Percentiles rank a stretch among this genome's conserved stretches.
These are phyloP conservation scores for Cladorrhinum sp. DNA, from an alignment of 2,329 filamentous ascomycete species.

Conservation along the genomic window DNA sequence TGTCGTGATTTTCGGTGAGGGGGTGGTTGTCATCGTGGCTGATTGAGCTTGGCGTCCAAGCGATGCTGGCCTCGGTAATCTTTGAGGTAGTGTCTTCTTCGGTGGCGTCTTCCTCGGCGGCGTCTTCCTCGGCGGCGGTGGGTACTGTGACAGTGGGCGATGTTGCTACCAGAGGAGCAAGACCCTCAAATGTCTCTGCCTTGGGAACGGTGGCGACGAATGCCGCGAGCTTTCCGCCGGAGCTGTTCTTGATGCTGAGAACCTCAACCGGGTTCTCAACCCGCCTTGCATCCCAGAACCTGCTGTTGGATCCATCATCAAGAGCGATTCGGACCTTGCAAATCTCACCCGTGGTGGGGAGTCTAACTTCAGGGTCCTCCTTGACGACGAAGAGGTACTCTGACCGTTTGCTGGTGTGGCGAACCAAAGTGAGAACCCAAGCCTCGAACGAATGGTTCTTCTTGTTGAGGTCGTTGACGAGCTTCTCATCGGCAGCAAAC, in stretches of 20 bases:
- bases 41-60: no score
- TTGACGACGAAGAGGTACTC: conserved; percentile 13
- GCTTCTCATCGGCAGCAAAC: not conserved
- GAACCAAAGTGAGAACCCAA: conserved; percentile 9
- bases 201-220: conserved; percentile 9
- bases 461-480: conserved; percentile 9
- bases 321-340: conserved; percentile 10
- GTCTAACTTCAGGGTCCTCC: conserved; percentile 4
- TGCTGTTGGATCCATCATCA: not conserved
- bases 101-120: no score
- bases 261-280: conserved; percentile 3
- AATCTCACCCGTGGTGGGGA: conserved; percentile 3
- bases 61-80: no score
- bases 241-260: not conserved
- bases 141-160: not conserved
- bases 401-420: conserved; percentile 9
- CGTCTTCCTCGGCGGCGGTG: not conserved
- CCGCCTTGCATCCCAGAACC: conserved; percentile 8
- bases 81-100: no score
- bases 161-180: not conserved
- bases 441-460: conserved; percentile 5
- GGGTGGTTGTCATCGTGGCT: no score
- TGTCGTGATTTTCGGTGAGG: no score
- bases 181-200: conserved; percentile 1
- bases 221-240: not conserved